phyloP scores from a whole-genome alignment of 1,139 yeast species.

The Debaryomyces sp. region DNA sequence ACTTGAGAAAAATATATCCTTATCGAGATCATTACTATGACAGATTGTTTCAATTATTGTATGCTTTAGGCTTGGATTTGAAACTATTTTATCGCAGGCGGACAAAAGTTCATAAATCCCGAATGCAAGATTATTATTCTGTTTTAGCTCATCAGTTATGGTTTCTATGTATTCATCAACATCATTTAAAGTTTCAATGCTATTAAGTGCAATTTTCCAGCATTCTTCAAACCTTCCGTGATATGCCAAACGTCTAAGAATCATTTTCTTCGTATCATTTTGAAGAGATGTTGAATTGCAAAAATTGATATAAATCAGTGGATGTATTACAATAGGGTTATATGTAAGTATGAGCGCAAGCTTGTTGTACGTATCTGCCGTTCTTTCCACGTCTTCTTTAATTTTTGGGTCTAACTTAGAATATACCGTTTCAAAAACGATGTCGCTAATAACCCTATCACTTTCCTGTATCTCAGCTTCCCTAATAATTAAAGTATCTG shows the following conservation, averaged over 20 bases:
- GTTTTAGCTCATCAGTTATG: conserved; percentile 21
- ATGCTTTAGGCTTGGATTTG: conserved; percentile 19
- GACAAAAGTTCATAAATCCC: conserved; percentile 28
- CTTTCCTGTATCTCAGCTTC: background rate
- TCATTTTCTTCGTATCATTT: conserved; percentile 21
- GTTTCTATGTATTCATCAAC: conserved; percentile 40
- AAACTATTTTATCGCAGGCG: conserved; percentile 17
- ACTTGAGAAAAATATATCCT: background rate
- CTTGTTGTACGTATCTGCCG: conserved; percentile 34
- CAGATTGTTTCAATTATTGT: conserved; percentile 26
- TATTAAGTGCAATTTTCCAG: conserved; percentile 34
- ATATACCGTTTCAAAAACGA: conserved; percentile 5
- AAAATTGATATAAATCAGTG: conserved; percentile 28
- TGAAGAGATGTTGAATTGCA: conserved; percentile 23
- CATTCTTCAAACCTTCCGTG: conserved; percentile 33
- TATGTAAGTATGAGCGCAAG: conserved; percentile 32
- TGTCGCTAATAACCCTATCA: conserved; percentile 3
- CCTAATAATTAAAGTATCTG: conserved; percentile 12
- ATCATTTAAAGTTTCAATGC: conserved; percentile 35
- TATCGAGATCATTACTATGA: conserved; percentile 10
- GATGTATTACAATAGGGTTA: conserved; percentile 36
- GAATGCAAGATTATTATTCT: conserved; percentile 21
- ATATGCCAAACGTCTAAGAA: conserved; percentile 31
- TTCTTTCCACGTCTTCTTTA: conserved; percentile 18
- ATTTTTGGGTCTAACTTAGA: conserved; percentile 13